These are phyloP conservation scores for Colletotrichum lini DNA, from an alignment of 2,329 filamentous ascomycete species.

Conservation along the genomic window DNA sequence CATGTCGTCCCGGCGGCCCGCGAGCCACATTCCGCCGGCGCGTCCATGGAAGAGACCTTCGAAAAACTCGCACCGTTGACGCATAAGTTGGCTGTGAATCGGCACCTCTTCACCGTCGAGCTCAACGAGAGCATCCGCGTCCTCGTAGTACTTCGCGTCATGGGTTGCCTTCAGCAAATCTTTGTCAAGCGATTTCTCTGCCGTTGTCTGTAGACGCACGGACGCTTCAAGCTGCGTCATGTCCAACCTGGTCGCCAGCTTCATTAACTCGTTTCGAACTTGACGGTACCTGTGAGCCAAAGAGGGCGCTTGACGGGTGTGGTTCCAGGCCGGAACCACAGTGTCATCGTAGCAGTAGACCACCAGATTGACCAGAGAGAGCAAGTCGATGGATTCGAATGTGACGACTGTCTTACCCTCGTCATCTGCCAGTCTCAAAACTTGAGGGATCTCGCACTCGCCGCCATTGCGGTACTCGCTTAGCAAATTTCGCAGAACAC, in stretches of 20 bases:
- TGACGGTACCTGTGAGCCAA: conserved; percentile 83
- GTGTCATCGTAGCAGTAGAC: conserved; percentile 86
- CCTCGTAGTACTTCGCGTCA: conserved; percentile 80
- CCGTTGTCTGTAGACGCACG: conserved; percentile 79
- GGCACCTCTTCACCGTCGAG: conserved; percentile 80
- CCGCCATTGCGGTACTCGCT: conserved; percentile 69
- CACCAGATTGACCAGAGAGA: conserved; percentile 84
- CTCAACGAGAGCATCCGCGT: conserved; percentile 84
- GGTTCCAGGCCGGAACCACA: conserved; percentile 89
- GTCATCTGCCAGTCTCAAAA: conserved; percentile 68
- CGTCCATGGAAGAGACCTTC: conserved; percentile 91
- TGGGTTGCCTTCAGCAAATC: conserved; percentile 81
- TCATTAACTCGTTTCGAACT: conserved; percentile 89
- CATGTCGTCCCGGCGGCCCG: conserved; percentile 70
- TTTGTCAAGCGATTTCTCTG: conserved; percentile 73
- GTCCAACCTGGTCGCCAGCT: conserved; percentile 79
- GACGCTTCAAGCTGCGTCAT: conserved; percentile 82
- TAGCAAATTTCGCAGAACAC: conserved; percentile 75
- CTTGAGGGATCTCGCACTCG: conserved; percentile 70
- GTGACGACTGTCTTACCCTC: conserved; percentile 71
- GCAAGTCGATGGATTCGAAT: conserved; percentile 79
- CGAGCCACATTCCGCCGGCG: conserved; percentile 87
- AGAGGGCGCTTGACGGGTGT: conserved; percentile 75
- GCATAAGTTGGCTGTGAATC: conserved; percentile 85
- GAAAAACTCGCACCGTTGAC: conserved; percentile 92